Evolutionary conservation across 2,329 filamentous ascomycete genomes (phyloP), one percentile per base, ranked within the genome.

Genomic region (Dendryphion nanum): DNA sequence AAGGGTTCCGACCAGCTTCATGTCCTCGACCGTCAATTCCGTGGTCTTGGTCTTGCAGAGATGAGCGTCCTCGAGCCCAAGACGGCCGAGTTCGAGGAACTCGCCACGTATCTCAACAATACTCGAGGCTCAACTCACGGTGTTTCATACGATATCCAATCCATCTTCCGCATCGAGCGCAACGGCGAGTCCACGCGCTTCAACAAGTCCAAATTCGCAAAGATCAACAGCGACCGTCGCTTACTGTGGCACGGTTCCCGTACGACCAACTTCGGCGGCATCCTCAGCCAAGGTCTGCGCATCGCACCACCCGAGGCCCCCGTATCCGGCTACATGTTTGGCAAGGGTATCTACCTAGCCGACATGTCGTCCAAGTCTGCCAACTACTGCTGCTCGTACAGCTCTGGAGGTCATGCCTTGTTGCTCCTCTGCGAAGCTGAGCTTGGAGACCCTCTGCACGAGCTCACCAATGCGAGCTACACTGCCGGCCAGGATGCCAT

Each of bases 211-310:
- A 37, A 61, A 6, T 82, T 74, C 42, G 64, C 77, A 16, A 74
- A 70, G 2, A 54, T 75, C 33, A 68, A 74, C n/a, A 78, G 77
- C 33, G 79, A 93, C 58, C 79, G 85, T 17, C 81, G 86, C 14
- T 79, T 95, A 1, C 75, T 95, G 3, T 95, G 89, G 89, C 89
- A 95, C 59, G 89, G 89, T 13, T 90, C 86, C 13, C 82, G 88
- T 21, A 78, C 76, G 20, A 93, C 86, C 36, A 95, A 95, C 62
- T 95, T 83, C 49, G 88, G 85, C 56, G 89, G 89, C 57, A 95
- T 95, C 42, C 78, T 95, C 29, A 85, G 82, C 40, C 87, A 95
- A 64, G 89, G 89, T 48, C 77, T 95, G 5, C 85, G 88, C n/a
- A 95, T 95, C 48, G 89, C 89, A 5, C 89, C 89, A 0, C 84